Base-by-base conservation (phyloP, 2,329 filamentous ascomycete genomes). In the Leptographium procerum region DNA sequence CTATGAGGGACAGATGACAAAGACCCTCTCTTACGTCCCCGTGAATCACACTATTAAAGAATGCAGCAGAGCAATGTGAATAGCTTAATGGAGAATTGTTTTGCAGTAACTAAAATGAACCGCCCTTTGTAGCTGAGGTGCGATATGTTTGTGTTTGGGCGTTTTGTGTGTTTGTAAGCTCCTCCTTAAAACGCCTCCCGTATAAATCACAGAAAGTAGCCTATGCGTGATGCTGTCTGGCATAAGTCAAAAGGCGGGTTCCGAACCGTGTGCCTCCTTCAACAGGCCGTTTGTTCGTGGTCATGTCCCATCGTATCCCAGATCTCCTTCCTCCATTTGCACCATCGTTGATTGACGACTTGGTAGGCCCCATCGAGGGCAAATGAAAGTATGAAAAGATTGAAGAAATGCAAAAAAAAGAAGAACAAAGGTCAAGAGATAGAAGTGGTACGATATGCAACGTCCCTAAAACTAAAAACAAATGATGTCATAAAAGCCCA, bases 1-100 rank as follows among this genome's bases (percentile, higher is more conserved):
- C 24, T 63, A 9, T 63, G 59, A 31, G 5, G 28, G 29, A 19
- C 16, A 40, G 11, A n/a, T n/a, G n/a, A n/a, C n/a, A n/a, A n/a
- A n/a, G n/a, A n/a, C n/a, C n/a, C n/a, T n/a, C n/a, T 40, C 36
- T 7, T 40, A 7, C 11, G 36, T 19, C 16, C 11, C 4, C 36
- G 31, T 6, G 31, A 33, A 10, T 10, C 5, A 13, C 34, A 36
- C 7, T 36, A 6, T 14, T 10, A 26, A 3, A 13, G 7, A 48
- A n/a, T 19, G 22, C 11, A 14, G 45, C 34, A 36, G 11, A 36
- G 4, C 4, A 40, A 40, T 19, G 19, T 7, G 36, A n/a, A 43
- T 43, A 9, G 40, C 40, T 16, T 43, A 43, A 43, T 22, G 40
- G 40, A 43, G 40, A 40, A 40, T 22, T 43, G 9, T 13, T 43